Base-by-base conservation (phyloP, 164 flowering plant species). In the Kalanchoe fedtschenkoi region DNA sequence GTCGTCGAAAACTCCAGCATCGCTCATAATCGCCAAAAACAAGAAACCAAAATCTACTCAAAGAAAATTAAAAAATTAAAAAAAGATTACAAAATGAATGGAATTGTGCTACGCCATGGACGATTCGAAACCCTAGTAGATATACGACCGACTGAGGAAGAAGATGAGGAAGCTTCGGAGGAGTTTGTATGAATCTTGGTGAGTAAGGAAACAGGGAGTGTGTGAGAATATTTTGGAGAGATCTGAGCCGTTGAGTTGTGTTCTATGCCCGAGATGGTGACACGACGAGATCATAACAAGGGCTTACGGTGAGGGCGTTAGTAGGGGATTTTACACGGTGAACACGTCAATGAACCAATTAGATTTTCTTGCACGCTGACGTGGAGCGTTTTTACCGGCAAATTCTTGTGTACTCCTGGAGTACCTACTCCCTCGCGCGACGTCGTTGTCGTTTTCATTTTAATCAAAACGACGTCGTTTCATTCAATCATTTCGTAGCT, bases 321-420 rank as follows among this genome's bases (percentile, higher is more conserved):
- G 8, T 9, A 37, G 39, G 39, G 39, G 9, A 37, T 37, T 37
- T 37, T 9, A 3, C 13, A 3, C 14, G 1, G 30, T 3, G 56
- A 15, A 51, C 56, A 51, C 56, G 56, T 51, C 56, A 24, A 51
- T 30, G 11, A 51, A 17, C 56, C 56, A 51, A 51, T 51, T 3
- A 51, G 32, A 51, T 51, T 51, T 13, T 4, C 32, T 51, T 26
- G 6, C 4, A 3, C 10, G 56, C 56, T 51, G 32, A 51, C 15
- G 56, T 51, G 56, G 56, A 26, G 56, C 26, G 22, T n/a, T n/a
- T n/a, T n/a, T n/a, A n/a, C n/a, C n/a, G n/a, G n/a, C n/a, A n/a
- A n/a, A n/a, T n/a, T n/a, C n/a, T n/a, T n/a, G n/a, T n/a, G n/a
- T n/a, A n/a, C n/a, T n/a, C n/a, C n/a, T n/a, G n/a, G n/a, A n/a